Conservation (phyloP, 306 rosid genomes). For the Begonia masoniana region DNA sequence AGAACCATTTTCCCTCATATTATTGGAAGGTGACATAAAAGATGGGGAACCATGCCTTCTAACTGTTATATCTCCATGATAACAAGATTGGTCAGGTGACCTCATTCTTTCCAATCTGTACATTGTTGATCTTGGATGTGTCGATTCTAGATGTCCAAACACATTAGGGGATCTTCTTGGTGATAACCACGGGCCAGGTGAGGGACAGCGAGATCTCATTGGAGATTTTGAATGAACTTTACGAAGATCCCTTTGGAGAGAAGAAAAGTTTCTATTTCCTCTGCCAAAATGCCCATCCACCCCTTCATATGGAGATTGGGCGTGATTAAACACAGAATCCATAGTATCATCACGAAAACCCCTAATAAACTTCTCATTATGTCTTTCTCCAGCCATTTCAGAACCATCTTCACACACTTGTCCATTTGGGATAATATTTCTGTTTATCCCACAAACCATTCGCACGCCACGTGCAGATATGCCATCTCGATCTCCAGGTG, state of each 20-base stretch:
- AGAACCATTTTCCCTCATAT: conserved; percentile 58
- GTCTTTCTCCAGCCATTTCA: conserved; percentile 50
- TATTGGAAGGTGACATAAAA: conserved; percentile 44
- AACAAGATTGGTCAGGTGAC: conserved; percentile 63
- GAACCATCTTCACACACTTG: conserved; percentile 41
- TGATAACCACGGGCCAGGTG: conserved; percentile 58
- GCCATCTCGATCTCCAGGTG: conserved; percentile 45
- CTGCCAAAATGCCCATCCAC: conserved; percentile 41
- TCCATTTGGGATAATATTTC: conserved; percentile 54
- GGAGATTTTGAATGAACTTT: conserved; percentile 65
- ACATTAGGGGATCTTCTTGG: conserved; percentile 67
- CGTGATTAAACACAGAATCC: conserved; percentile 35
- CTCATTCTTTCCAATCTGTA: conserved; percentile 66
- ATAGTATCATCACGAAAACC: conserved; percentile 32
- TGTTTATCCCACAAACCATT: conserved; percentile 45
- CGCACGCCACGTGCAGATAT: conserved; percentile 21
- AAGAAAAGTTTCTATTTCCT: conserved; percentile 47
- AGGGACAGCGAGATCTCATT: conserved; percentile 57
- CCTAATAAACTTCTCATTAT: conserved; percentile 47
- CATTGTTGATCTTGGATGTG: conserved; percentile 49
- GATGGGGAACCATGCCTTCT: conserved; percentile 56
- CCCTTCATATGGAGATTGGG: conserved; percentile 47
- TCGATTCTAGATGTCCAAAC: conserved; percentile 50
- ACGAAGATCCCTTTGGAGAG: conserved; percentile 45
- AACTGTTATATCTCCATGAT: conserved; percentile 37